Conservation (phyloP, 208 protist species). For the Leishmania turanica region DNA sequence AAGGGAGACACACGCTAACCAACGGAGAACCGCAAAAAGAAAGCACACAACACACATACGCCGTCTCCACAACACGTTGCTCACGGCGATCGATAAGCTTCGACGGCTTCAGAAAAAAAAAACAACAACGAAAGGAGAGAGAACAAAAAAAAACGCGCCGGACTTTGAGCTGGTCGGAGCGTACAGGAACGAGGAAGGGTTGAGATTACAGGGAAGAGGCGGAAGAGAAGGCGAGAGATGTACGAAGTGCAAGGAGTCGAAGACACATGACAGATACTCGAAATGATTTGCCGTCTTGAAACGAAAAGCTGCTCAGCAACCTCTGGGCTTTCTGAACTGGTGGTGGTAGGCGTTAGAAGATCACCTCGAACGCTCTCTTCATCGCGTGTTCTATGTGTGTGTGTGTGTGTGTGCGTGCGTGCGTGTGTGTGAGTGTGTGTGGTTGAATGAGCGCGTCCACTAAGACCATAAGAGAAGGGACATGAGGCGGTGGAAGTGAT, state of each 20-base stretch:
- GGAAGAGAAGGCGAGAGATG: not conserved
- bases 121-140: too few relatives aligned
- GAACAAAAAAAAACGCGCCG: too few relatives aligned
- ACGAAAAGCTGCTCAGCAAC: not conserved
- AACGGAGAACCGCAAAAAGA: not conserved
- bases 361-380: not conserved
- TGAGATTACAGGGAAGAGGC: not conserved
- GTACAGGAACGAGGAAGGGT: not conserved
- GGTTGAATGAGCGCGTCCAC: not conserved
- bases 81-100: not conserved
- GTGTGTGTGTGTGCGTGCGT: too few relatives aligned
- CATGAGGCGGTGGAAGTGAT: not conserved
- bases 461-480: not conserved
- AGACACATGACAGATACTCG: not conserved
- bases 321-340: not conserved
- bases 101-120: too few relatives aligned
- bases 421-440: not conserved
- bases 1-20: not conserved
- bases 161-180: not conserved
- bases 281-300: not conserved
- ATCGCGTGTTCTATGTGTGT: not conserved
- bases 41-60: not conserved
- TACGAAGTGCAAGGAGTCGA: not conserved
- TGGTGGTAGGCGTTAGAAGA: not conserved
- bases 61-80: not conserved